Conservation (phyloP, 78 protist species). For the Protostelium mycophagum region DNA sequence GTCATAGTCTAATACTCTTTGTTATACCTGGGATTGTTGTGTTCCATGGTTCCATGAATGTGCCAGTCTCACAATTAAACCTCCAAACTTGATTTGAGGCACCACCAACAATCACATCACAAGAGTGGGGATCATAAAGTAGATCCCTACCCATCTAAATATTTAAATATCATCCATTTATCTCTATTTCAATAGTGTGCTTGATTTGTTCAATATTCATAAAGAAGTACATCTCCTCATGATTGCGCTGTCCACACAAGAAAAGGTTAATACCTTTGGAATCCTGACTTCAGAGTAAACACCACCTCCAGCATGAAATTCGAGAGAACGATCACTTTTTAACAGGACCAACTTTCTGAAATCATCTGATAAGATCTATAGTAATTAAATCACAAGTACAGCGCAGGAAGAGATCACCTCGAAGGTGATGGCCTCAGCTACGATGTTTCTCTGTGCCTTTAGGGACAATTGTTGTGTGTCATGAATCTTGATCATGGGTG, state of each 20-base stretch:
- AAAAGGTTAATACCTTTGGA: too few species aligned
- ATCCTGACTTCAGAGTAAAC: slow-evolving; percentile 69
- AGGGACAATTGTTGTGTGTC: slow-evolving; percentile 82
- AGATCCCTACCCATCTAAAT: slow-evolving; percentile 79
- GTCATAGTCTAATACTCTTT: not conserved
- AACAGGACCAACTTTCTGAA: slow-evolving; percentile 85
- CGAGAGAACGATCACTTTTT: slow-evolving; percentile 78
- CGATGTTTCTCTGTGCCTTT: slow-evolving; percentile 83
- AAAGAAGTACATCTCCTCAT: too few species aligned
- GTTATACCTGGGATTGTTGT: slow-evolving; percentile 2
- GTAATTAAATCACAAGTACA: not conserved
- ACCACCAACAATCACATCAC: slow-evolving; percentile 70
- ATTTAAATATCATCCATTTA: slow-evolving; percentile 1
- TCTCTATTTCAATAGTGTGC: too few species aligned
- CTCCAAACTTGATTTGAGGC: slow-evolving; percentile 57
- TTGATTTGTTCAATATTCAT: too few species aligned
- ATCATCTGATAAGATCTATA: slow-evolving; percentile 81
- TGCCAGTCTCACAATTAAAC: slow-evolving; percentile 85
- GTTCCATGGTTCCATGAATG: slow-evolving; percentile 74
- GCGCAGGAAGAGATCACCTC: slow-evolving; percentile 19
- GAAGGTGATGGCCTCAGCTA: slow-evolving; percentile 60
- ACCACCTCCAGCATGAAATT: slow-evolving; percentile 91
- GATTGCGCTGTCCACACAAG: too few species aligned
- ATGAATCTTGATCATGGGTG: slow-evolving; percentile 87
- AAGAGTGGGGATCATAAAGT: slow-evolving; percentile 63